phyloP scores from a whole-genome alignment of 2,329 filamentous ascomycete species.

The Cladophialophora carrionii region DNA sequence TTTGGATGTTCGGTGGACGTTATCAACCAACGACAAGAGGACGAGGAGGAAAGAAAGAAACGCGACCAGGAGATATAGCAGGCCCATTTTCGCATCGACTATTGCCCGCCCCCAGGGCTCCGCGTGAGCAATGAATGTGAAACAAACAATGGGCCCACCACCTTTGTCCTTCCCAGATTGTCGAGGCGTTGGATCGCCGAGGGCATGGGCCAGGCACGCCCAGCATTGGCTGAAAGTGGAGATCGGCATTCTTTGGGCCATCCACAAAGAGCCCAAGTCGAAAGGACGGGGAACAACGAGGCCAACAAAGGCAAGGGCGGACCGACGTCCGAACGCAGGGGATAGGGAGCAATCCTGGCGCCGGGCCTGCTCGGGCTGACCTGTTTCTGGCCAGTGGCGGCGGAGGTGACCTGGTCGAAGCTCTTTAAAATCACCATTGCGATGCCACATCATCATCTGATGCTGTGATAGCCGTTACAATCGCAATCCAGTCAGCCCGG shows the following conservation, averaged over 20 bases:
- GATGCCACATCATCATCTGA: not conserved
- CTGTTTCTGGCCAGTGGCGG: constrained; percentile 1
- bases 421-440: not conserved
- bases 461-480: not conserved
- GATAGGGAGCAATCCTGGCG: constrained; percentile 17
- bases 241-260: constrained; percentile 9
- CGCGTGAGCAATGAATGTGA: constrained; percentile 24
- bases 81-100: constrained; percentile 6
- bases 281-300: constrained; percentile 19
- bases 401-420: not conserved
- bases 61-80: constrained; percentile 24
- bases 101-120: constrained; percentile 18
- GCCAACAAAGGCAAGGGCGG: constrained; percentile 16
- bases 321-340: constrained; percentile 26
- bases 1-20: constrained; percentile 26
- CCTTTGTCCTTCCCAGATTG: constrained; percentile 30
- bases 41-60: constrained; percentile 16
- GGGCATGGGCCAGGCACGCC: constrained; percentile 10
- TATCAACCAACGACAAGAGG: constrained; percentile 24
- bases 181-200: constrained; percentile 31
- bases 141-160: constrained; percentile 30
- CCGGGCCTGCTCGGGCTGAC: not conserved
- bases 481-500: not conserved
- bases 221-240: constrained; percentile 21
- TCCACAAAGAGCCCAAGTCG: constrained; percentile 9